Base-by-base conservation (phyloP, 208 protist species). In the Trypanosoma boissoni region DNA sequence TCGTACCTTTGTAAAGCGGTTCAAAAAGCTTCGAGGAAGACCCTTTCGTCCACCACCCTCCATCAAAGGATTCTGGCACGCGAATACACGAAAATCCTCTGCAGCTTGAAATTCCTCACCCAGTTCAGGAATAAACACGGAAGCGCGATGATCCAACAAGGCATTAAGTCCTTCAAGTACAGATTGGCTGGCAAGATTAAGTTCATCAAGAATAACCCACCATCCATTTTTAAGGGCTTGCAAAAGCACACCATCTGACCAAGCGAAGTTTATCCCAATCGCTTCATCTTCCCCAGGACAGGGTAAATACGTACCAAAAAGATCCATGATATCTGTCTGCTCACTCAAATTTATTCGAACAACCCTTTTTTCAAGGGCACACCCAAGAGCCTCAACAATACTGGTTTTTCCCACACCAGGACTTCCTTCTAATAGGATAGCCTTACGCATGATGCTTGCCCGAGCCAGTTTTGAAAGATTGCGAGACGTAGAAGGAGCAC, bases 141-240 rank as follows among this genome's bases (percentile, higher is more conserved):
- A 72, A 8, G 86, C 92, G 26, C 99, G 75, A 68, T 99, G 99
- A 86, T 99, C 99, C 9, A 99, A 86, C 41, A 98, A 83, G 4
- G 99, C 89, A 85, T 99, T 99, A n/a, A 99, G 88, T 42, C 99
- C 99, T 83, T 99, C 98, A 20, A 99, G 77, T 18, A 99, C 99
- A 9, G 95, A 89, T 84, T 99, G 99, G 34, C 97, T 98, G 6
- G 99, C 99, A 6, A 99, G 80, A 77, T 99, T 99, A 2, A 99
- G 80, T 89, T 99, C 99, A 85, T 99, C 99, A 14, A 99, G 76
- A 27, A 99, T 86, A 9, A 99, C 94, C 99, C 99, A 99, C 45
- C 96, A 76, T 59, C 99, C 99, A 20, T 83, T 79, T 54, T 96
- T 86, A 20, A 98, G 60, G 4, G 97, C 97, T 14, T 91, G 78